Base-by-base conservation (phyloP, 225 moss, liverwort and hornwort species). In the Climacium dendroides region DNA sequence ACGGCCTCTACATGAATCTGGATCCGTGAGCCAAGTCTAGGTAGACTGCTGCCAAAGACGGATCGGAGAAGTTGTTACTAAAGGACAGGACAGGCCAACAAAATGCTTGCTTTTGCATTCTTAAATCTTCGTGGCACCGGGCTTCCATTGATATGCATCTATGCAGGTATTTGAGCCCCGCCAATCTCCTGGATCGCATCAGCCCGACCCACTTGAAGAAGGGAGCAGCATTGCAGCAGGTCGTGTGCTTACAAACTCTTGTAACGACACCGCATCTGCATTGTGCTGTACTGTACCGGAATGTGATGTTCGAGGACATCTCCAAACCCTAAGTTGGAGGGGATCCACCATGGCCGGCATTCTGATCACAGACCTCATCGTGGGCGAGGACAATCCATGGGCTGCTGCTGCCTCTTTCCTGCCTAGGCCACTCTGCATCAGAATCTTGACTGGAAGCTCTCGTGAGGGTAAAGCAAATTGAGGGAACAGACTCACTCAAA, bases 281-380 rank as follows among this genome's bases (percentile, higher is more conserved):
- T 58, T 60, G 23, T 11, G 29, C 11, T 41, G 26, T 23, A 50
- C 15, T 30, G 28, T 37, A 50, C 15, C 15, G 25, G 70, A 70
- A 70, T 26, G 41, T 39, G 53, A 30, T 34, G 35, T 66, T 25
- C 25, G 9, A 52, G 39, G 74, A 48, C 74, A 74, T 48, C 37
- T 37, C 11, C 18, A 45, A 85, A 64, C 32, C 83, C 77, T 58
- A 67, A 66, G 61, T 34, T 53, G 5, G 15, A 92, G 92, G 30
- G 92, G 92, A 32, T 78, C 88, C 50, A 87, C 87, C 41, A 87
- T 92, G 63, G 90, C 91, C 32, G 92, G 89, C 74, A 91, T 92
- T 71, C 81, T 93, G 53, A 89, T 94, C 78, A 88, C 86, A 34
- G 93, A 93, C 72, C 85, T 93, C 71, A 87, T 92, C 55, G 20